Evolutionary conservation across 169 alveolate species (phyloP).

Genomic region (Eimeria acervulina): DNA sequence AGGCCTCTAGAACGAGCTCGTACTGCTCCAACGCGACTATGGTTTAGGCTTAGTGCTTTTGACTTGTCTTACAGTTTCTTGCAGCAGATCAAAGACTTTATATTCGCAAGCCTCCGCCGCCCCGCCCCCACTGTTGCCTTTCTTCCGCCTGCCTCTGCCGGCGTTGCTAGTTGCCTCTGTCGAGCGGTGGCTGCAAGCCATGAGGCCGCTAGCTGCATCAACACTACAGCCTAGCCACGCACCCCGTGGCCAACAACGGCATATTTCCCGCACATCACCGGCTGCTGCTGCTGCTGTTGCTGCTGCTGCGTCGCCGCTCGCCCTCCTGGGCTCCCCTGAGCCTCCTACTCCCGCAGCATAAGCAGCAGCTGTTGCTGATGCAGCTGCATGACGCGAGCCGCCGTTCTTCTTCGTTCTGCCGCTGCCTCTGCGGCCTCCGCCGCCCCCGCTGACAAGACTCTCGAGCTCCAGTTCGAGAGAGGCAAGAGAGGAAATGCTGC

Average conservation of each 20-base stretch:
- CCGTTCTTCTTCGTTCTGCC: conserved; percentile 56
- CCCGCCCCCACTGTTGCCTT: conserved; percentile 36
- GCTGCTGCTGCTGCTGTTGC: conserved; percentile 75
- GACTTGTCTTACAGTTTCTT: not conserved
- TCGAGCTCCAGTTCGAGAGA: conserved; percentile 63
- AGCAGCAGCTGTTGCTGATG: conserved; percentile 15
- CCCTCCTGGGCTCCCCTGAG: conserved; percentile 43
- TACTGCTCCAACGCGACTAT: not conserved
- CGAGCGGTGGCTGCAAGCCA: conserved; percentile 68
- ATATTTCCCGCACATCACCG: conserved; percentile 60
- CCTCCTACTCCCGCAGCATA: conserved; percentile 41
- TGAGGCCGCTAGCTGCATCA: conserved; percentile 74
- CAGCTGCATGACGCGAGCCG: conserved; percentile 42
- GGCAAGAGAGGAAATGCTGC: conserved; percentile 63
- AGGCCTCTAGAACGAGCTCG: not conserved
- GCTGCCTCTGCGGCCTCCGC: conserved; percentile 76
- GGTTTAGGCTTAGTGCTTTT: not conserved
- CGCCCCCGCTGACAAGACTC: conserved; percentile 69
- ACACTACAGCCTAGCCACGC: conserved; percentile 71
- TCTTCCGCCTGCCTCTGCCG: conserved; percentile 66
- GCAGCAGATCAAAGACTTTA: conserved; percentile 59
- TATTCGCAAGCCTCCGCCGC: conserved; percentile 75
- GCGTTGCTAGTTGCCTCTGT: conserved; percentile 12
- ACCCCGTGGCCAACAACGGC: conserved; percentile 11
- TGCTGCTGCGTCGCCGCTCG: conserved; percentile 48